Conservation (phyloP, 371 early-diverging fungal species). For the Blastocladiella emersonii region DNA sequence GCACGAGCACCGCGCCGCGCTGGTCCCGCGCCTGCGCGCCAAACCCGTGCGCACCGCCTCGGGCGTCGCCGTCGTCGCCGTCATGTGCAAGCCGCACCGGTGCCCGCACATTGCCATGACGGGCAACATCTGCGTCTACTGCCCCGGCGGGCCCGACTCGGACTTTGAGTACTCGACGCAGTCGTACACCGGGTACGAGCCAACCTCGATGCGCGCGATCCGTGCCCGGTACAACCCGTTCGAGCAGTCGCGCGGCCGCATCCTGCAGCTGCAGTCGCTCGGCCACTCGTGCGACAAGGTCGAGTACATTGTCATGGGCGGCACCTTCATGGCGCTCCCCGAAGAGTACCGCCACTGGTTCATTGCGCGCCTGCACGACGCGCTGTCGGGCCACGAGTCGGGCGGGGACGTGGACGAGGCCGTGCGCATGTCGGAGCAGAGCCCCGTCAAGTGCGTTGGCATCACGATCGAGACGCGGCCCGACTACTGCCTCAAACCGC, state of each 20-base stretch:
- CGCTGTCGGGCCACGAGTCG: conserved; percentile 80
- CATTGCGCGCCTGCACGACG: conserved; percentile 94
- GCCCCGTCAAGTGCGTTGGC: conserved; percentile 96
- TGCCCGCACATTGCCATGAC: conserved; percentile 99
- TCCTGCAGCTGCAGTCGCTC: conserved; percentile 88
- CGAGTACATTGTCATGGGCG: conserved; percentile 99
- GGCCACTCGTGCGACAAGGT: conserved; percentile 99
- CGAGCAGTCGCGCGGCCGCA: conserved; percentile 92
- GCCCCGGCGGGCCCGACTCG: conserved; percentile 99
- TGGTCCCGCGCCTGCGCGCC: conserved; percentile 83
- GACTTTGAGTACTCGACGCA: conserved; percentile 99
- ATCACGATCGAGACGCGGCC: conserved; percentile 99
- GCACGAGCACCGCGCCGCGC: conserved; percentile 68
- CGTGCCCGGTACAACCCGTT: conserved; percentile 97
- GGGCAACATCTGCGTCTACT: conserved; percentile 99
- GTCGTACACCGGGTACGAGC: conserved; percentile 99
- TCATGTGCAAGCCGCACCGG: conserved; percentile 99
- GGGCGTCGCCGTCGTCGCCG: conserved; percentile 99
- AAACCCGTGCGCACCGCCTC: conserved; percentile 99
- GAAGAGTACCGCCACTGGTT: conserved; percentile 97
- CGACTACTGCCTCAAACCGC: conserved; percentile 97
- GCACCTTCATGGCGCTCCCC: conserved; percentile 97
- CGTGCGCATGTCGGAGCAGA: conserved; percentile 89
- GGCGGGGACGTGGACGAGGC: conserved; percentile 93
- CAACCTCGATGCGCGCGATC: conserved; percentile 99